Percentiles rank a stretch among this genome's conserved stretches.
phyloP scores from a whole-genome alignment of 345 rosid species.

The Gossypium australe region DNA sequence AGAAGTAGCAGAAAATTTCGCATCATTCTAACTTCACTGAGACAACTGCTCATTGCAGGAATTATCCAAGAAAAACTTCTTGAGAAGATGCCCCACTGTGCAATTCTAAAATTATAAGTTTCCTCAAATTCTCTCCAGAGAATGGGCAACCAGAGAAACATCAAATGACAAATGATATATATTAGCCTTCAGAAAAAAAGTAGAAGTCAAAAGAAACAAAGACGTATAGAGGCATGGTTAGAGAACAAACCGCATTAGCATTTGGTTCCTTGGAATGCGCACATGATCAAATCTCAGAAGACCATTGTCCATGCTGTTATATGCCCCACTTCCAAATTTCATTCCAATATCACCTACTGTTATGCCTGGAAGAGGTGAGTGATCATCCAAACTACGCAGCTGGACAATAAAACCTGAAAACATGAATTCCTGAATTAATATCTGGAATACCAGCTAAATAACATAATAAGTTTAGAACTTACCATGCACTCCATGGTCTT shows the following conservation, averaged over 20 bases:
- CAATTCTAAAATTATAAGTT: neutral
- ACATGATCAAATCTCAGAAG: slow-evolving; percentile 83
- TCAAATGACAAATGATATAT: neutral
- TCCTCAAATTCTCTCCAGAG: neutral
- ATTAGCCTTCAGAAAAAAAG: slow-evolving; percentile 5
- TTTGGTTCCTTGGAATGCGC: slow-evolving; percentile 89
- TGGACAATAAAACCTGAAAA: slow-evolving; percentile 90
- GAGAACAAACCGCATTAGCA: slow-evolving; percentile 80
- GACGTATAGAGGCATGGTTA: neutral
- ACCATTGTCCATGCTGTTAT: slow-evolving; percentile 96
- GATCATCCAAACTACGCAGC: slow-evolving; percentile 91
- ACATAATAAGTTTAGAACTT: slow-evolving; percentile 13
- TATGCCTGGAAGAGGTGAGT: slow-evolving; percentile 91
- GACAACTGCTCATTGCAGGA: neutral
- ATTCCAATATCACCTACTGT: slow-evolving; percentile 91
- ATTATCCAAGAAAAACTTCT: slow-evolving; percentile 1
- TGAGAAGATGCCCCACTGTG: neutral
- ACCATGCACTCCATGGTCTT: slow-evolving; percentile 93
- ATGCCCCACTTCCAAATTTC: slow-evolving; percentile 90
- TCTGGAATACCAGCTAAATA: neutral
- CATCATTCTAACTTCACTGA: neutral
- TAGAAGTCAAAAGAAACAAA: neutral
- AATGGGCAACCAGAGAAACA: neutral
- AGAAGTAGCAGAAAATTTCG: neutral
- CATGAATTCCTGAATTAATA: slow-evolving; percentile 19